phyloP scores from a whole-genome alignment of 768 basidiomycete species.

The Russula sp. region DNA sequence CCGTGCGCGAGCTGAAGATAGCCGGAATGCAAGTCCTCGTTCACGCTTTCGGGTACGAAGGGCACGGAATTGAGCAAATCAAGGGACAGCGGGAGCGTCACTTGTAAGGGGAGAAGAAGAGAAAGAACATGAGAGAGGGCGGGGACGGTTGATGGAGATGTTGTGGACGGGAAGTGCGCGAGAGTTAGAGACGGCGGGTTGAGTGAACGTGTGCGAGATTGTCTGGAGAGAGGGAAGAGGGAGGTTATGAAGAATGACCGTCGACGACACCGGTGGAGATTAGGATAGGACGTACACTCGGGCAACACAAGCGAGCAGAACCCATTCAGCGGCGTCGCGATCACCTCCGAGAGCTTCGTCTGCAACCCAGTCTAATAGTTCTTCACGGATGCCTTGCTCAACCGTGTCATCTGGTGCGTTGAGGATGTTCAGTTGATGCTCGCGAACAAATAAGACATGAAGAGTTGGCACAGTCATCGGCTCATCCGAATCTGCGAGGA shows the following conservation, averaged over 20 bases:
- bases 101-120: slow-evolving; percentile 50
- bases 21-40: slow-evolving; percentile 69
- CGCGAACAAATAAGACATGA: slow-evolving; percentile 53
- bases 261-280: neutral
- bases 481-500: slow-evolving; percentile 30
- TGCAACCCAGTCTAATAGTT: slow-evolving; percentile 69
- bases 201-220: slow-evolving; percentile 58
- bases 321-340: slow-evolving; percentile 63
- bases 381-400: slow-evolving; percentile 34
- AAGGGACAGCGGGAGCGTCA: slow-evolving; percentile 54
- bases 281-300: slow-evolving; percentile 46
- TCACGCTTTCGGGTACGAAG: slow-evolving; percentile 60
- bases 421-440: slow-evolving; percentile 31
- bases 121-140: slow-evolving; percentile 48
- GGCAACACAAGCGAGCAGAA: slow-evolving; percentile 51
- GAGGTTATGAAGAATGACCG: neutral
- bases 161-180: slow-evolving; percentile 49
- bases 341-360: slow-evolving; percentile 64
- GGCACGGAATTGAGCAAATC: slow-evolving; percentile 47
- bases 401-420: slow-evolving; percentile 14
- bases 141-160: slow-evolving; percentile 28
- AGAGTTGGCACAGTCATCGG: slow-evolving; percentile 49
- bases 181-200: slow-evolving; percentile 61
- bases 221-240: slow-evolving; percentile 34
- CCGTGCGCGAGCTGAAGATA: slow-evolving; percentile 64